Evolutionary conservation across 108 stramenopile genomes (phyloP).

Genomic region (Thalassiosira profunda): DNA sequence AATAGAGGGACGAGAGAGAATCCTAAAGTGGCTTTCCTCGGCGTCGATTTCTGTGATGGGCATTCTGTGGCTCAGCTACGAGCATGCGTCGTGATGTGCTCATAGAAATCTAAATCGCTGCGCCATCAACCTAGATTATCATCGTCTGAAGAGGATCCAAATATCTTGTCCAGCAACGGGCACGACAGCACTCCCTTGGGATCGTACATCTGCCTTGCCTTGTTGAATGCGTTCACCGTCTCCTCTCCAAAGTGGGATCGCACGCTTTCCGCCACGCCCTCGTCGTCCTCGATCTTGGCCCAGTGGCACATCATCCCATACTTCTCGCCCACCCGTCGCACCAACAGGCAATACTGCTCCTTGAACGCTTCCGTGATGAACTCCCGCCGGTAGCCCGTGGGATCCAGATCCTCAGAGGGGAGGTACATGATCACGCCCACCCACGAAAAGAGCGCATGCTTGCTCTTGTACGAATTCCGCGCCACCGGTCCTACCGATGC

Average conservation of each 20-base stretch:
- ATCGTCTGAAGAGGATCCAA: constrained; percentile 13
- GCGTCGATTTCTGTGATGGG: constrained; percentile 27
- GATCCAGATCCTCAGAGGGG: constrained; percentile 74
- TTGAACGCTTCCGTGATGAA: constrained; percentile 88
- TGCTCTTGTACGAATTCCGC: constrained; percentile 45
- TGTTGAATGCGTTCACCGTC: constrained; percentile 58
- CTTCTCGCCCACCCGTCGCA: constrained; percentile 66
- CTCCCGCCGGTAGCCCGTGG: constrained; percentile 67
- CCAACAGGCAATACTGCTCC: constrained; percentile 74
- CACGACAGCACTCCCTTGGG: constrained; percentile 61
- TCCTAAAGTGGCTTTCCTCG: constrained; percentile 27
- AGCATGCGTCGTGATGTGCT: constrained; percentile 1
- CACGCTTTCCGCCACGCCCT: constrained; percentile 26
- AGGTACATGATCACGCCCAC: constrained; percentile 98
- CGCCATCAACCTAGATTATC: too few relatives aligned
- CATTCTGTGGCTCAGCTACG: constrained; percentile 33
- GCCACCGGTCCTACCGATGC: constrained; percentile 53
- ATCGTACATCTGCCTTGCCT: constrained; percentile 65
- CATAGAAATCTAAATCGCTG: too few relatives aligned
- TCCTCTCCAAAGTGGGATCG: constrained; percentile 41
- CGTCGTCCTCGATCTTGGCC: constrained; percentile 89
- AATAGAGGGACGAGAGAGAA: constrained; percentile 24
- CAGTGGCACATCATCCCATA: constrained; percentile 89
- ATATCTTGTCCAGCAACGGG: constrained; percentile 19
- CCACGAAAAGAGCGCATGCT: constrained; percentile 75